These are phyloP conservation scores for Mycena floridula DNA, from an alignment of 768 basidiomycete species.

Conservation along the genomic window DNA sequence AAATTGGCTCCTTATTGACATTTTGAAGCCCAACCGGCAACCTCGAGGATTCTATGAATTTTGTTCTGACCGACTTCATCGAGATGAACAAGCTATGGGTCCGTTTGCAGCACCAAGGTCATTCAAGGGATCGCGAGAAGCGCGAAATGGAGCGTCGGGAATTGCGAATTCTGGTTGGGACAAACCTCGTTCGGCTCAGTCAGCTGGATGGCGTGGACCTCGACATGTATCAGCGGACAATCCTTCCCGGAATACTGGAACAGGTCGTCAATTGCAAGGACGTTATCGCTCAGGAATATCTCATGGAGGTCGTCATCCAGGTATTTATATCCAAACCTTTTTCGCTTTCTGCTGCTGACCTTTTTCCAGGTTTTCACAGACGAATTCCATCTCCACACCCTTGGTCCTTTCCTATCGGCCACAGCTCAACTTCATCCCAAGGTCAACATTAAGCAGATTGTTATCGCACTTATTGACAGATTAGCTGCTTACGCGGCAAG, in stretches of 20 bases:
- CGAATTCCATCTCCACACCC: slow-evolving; percentile 93
- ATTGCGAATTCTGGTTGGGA: slow-evolving; percentile 92
- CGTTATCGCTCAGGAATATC: slow-evolving; percentile 96
- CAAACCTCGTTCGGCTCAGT: slow-evolving; percentile 91
- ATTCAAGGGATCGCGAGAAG: slow-evolving; percentile 95
- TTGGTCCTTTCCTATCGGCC: slow-evolving; percentile 94
- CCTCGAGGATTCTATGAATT: slow-evolving; percentile 90
- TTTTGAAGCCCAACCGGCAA: slow-evolving; percentile 73
- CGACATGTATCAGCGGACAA: slow-evolving; percentile 79
- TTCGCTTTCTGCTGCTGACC: not conserved
- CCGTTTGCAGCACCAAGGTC: slow-evolving; percentile 94
- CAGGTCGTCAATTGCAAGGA: slow-evolving; percentile 99
- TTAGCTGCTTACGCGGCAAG: slow-evolving; percentile 94
- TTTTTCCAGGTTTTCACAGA: slow-evolving; percentile 79
- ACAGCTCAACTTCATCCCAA: slow-evolving; percentile 96
- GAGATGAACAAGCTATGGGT: slow-evolving; percentile 99
- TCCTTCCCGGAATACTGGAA: slow-evolving; percentile 90
- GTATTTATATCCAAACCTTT: slow-evolving; percentile 31
- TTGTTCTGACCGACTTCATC: slow-evolving; percentile 97
- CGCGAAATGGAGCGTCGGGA: slow-evolving; percentile 95
- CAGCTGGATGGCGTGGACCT: slow-evolving; percentile 96
- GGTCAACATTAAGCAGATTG: slow-evolving; percentile 98
- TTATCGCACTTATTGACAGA: slow-evolving; percentile 95
- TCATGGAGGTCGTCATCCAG: slow-evolving; percentile 99
- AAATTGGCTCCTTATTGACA: slow-evolving; percentile 3